Evolutionary conservation across 2,329 filamentous ascomycete genomes (phyloP).

Genomic region (Calonectria ilicicola): DNA sequence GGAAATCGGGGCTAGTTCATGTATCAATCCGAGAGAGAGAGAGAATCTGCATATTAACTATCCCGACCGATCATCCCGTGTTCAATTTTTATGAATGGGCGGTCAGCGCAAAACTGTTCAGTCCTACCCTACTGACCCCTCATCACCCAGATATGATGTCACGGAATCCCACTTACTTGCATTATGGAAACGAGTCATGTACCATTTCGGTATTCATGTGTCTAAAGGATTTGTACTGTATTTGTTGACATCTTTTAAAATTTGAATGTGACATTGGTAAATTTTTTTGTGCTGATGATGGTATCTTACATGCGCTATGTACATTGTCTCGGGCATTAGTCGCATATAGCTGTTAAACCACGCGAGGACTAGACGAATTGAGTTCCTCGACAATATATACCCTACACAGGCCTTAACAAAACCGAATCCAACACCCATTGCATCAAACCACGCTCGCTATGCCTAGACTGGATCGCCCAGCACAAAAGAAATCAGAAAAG

Average conservation of each 20-base stretch:
- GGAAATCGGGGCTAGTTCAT: no score
- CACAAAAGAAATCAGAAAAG: slow-evolving; percentile 20
- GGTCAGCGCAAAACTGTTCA: no score
- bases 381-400: background rate
- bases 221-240: no score
- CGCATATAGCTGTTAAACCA: background rate
- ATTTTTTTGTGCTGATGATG: background rate
- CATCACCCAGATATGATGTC: no score
- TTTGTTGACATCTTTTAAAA: background rate
- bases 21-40: no score
- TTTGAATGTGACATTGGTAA: background rate
- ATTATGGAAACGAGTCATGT: no score
- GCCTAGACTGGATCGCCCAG: slow-evolving; percentile 15
- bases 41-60: no score
- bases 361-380: background rate
- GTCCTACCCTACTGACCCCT: no score
- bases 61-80: no score
- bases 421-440: background rate
- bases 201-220: no score
- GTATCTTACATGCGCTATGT: background rate
- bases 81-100: no score
- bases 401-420: background rate
- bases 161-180: no score
- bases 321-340: background rate
- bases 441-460: slow-evolving; percentile 28